These are phyloP conservation scores for Nakazawaea ernobii DNA, from an alignment of 805 yeast genomes.

Conservation along the genomic window DNA sequence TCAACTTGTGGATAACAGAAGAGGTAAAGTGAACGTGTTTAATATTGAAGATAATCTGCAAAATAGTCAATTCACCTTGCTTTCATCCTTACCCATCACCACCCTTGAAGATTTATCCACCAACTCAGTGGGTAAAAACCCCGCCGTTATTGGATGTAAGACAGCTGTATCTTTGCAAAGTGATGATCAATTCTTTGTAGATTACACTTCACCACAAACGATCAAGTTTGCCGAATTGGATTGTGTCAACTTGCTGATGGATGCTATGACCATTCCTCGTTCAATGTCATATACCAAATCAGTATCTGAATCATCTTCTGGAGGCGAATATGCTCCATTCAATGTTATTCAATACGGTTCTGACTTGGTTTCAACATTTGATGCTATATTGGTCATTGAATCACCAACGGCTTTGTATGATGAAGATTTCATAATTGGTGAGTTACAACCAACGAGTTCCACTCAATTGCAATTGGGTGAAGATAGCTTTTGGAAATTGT, in stretches of 20 bases:
- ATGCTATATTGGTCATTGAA: slow-evolving; percentile 44
- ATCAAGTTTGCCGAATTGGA: slow-evolving; percentile 30
- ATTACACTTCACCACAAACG: slow-evolving; percentile 33
- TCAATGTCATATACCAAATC: slow-evolving; percentile 31
- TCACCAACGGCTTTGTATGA: slow-evolving; percentile 15
- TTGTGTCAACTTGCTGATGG: slow-evolving; percentile 41
- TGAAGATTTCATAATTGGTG: slow-evolving; percentile 32
- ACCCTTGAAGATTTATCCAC: background rate
- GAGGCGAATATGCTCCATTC: slow-evolving; percentile 44
- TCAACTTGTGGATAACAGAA: background rate
- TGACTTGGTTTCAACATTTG: slow-evolving; percentile 35
- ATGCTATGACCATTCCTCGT: slow-evolving; percentile 42
- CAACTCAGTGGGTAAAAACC: background rate
- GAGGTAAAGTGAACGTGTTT: slow-evolving; percentile 2
- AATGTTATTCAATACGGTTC: slow-evolving; percentile 38
- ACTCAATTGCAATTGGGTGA: slow-evolving; percentile 23
- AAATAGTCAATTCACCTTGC: slow-evolving; percentile 6
- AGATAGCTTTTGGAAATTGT: slow-evolving; percentile 29
- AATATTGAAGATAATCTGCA: background rate
- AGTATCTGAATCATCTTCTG: slow-evolving; percentile 49
- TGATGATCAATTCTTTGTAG: slow-evolving; percentile 18
- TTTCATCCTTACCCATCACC: slow-evolving; percentile 4
- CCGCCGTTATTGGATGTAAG: slow-evolving; percentile 8
- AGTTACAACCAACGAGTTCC: slow-evolving; percentile 22
- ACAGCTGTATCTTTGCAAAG: background rate